Conservation (phyloP, 805 yeast genomes). For the Saccharomycopsis amapae region DNA sequence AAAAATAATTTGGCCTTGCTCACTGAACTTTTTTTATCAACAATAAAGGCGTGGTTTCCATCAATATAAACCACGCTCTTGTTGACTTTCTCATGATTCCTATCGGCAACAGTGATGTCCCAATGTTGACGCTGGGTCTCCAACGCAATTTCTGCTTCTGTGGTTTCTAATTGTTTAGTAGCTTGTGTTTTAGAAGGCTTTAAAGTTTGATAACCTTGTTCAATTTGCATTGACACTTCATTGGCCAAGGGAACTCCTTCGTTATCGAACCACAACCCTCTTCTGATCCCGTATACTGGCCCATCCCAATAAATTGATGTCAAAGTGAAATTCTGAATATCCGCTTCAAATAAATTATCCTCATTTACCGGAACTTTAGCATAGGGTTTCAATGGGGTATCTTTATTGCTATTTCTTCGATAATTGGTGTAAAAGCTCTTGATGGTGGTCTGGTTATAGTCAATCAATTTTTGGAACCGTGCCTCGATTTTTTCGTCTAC, state of each 20-base stretch:
- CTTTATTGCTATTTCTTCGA: background rate
- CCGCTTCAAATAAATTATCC: slow-evolving; percentile 67
- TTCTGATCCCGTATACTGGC: slow-evolving; percentile 69
- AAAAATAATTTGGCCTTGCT: slow-evolving; percentile 12
- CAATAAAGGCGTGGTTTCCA: slow-evolving; percentile 11
- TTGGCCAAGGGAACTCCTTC: slow-evolving; percentile 49
- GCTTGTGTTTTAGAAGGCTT: slow-evolving; percentile 29
- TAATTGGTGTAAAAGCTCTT: slow-evolving; percentile 1
- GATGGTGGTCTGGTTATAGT: slow-evolving; percentile 4
- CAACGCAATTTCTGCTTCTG: no score
- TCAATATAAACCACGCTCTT: slow-evolving; percentile 12
- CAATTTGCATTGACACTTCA: slow-evolving; percentile 49
- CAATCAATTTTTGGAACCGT: slow-evolving; percentile 1
- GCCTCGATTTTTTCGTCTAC: slow-evolving; percentile 12
- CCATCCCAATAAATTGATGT: slow-evolving; percentile 85
- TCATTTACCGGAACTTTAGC: slow-evolving; percentile 59
- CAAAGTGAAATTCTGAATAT: slow-evolving; percentile 46
- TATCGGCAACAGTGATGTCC: no score
- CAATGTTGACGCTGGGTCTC: background rate
- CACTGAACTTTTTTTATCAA: slow-evolving; percentile 12
- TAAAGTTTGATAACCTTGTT: slow-evolving; percentile 40
- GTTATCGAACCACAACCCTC: slow-evolving; percentile 77
- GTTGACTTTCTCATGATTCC: background rate
- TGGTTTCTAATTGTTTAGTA: background rate
- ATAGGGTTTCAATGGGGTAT: background rate